Evolutionary conservation across 2,329 filamentous ascomycete genomes (phyloP).

Genomic region (Keithomyces neogunnii): DNA sequence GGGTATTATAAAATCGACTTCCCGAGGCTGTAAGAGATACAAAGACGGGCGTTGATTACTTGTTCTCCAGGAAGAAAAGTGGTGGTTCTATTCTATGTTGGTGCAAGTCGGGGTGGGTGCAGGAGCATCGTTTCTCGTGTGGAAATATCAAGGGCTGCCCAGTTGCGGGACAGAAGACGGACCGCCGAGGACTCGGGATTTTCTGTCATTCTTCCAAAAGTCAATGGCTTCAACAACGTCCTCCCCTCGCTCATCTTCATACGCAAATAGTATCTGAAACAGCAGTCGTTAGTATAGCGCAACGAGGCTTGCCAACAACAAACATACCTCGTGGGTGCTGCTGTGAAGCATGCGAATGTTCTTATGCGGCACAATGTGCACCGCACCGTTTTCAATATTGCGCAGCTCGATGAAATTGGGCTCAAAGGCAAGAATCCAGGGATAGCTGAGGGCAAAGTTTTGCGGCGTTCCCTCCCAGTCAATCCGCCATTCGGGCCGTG

Average conservation of each 20-base stretch:
- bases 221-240: conserved; percentile 92
- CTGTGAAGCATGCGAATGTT: conserved; percentile 97
- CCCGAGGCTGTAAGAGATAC: conserved; percentile 13
- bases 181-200: conserved; percentile 31
- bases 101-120: neutral
- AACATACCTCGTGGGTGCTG: conserved; percentile 81
- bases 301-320: neutral
- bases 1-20: neutral
- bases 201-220: conserved; percentile 74
- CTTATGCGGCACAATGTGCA: conserved; percentile 93
- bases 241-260: conserved; percentile 89
- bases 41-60: conserved; percentile 12
- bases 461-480: conserved; percentile 94
- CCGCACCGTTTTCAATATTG: conserved; percentile 87
- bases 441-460: conserved; percentile 88
- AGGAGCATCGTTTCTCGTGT: neutral
- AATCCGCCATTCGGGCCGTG: conserved; percentile 91
- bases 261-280: conserved; percentile 84
- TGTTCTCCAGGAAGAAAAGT: conserved; percentile 13
- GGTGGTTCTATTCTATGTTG: conserved; percentile 8
- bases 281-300: too few species aligned
- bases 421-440: conserved; percentile 96
- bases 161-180: conserved; percentile 4
- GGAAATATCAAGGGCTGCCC: conserved; percentile 1
- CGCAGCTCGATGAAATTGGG: conserved; percentile 95